A percentile compares a stretch with the other conserved stretches of the same genome.
Conservation (phyloP, 2,329 filamentous ascomycete genomes). For the Nectriaceae sp. region DNA sequence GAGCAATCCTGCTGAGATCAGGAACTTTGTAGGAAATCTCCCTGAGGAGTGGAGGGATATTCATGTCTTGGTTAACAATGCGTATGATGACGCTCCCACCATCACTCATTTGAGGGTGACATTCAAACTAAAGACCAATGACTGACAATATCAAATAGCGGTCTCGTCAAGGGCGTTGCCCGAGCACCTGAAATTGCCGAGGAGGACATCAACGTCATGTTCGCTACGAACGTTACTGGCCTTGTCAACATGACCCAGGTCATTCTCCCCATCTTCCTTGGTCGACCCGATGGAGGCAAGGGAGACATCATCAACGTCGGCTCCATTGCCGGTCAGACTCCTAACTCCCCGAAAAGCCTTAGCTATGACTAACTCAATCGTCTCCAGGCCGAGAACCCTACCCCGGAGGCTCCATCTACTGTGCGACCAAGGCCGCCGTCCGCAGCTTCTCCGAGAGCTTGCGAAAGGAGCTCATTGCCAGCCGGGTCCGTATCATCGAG, state of each 20-base stretch:
- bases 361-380: background rate
- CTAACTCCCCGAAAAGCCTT: background rate
- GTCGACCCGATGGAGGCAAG: constrained; percentile 70
- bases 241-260: constrained; percentile 97
- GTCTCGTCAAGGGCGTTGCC: constrained; percentile 85
- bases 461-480: constrained; percentile 79
- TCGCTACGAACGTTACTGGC: constrained; percentile 90
- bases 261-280: constrained; percentile 78
- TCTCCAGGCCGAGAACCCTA: constrained; percentile 71
- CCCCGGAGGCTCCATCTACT: constrained; percentile 86
- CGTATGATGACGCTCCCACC: constrained; percentile 54
- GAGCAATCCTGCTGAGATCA: constrained; percentile 74
- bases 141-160: constrained; percentile 50
- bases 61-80: constrained; percentile 93
- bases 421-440: constrained; percentile 88
- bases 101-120: background rate
- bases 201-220: constrained; percentile 85
- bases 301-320: constrained; percentile 97
- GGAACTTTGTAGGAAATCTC: constrained; percentile 69
- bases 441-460: constrained; percentile 81
- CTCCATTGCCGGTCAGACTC: constrained; percentile 70
- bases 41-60: constrained; percentile 84
- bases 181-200: constrained; percentile 80
- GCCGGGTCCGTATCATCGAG: constrained; percentile 80
- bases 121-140: background rate